A percentile compares a stretch with the other conserved stretches of the same genome.
These are phyloP conservation scores for Candida sakaeoensis DNA, from an alignment of 805 yeast genomes.

Conservation along the genomic window DNA sequence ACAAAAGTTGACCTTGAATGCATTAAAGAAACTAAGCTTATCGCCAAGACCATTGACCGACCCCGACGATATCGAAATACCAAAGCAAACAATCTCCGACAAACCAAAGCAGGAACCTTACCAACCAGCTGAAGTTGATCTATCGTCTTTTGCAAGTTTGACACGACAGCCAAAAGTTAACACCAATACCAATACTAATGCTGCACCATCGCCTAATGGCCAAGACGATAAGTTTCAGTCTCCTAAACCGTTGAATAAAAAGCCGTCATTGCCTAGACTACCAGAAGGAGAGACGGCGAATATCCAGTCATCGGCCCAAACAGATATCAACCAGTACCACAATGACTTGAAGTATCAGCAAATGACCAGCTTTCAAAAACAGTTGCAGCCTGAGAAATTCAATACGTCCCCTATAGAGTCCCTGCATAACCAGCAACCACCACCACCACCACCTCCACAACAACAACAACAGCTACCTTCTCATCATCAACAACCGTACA, in stretches of 20 bases:
- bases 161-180: constrained; percentile 38
- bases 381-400: constrained; percentile 8
- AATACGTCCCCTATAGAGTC: constrained; percentile 4
- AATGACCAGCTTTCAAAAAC: constrained; percentile 8
- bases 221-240: background rate
- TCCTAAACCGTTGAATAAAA: constrained; percentile 5
- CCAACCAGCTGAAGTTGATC: constrained; percentile 45
- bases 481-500: too few species aligned
- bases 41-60: constrained; percentile 38
- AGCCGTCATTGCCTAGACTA: constrained; percentile 10
- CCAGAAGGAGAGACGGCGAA: constrained; percentile 9
- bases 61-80: constrained; percentile 18
- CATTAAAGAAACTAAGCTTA: constrained; percentile 39
- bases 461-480: constrained; percentile 1
- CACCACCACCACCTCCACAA: constrained; percentile 1
- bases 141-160: constrained; percentile 40
- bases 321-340: constrained; percentile 13
- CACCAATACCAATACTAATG: constrained; percentile 5
- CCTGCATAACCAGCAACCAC: constrained; percentile 1
- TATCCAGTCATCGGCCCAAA: background rate
- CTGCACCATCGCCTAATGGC: constrained; percentile 1
- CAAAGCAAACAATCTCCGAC: constrained; percentile 5
- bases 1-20: constrained; percentile 40
- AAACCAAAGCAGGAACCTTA: constrained; percentile 26
- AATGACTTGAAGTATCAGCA: constrained; percentile 15